These are phyloP conservation scores for Ophiostoma novo-ulmi DNA, from an alignment of 2,329 filamentous ascomycete species.

Conservation along the genomic window DNA sequence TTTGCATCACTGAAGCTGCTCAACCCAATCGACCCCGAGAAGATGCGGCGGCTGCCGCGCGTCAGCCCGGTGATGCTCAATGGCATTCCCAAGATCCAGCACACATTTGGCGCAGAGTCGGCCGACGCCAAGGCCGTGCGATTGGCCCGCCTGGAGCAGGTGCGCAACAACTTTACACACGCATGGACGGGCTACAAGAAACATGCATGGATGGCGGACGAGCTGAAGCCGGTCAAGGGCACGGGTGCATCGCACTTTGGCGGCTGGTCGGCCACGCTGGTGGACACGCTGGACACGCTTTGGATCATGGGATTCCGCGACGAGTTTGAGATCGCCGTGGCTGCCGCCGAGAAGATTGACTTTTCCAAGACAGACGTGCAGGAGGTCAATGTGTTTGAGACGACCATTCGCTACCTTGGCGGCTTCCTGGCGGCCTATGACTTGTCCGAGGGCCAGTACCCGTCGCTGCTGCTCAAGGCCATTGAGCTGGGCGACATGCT, in stretches of 20 bases:
- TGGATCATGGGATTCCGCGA: slow-evolving; percentile 66
- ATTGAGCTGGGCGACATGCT: slow-evolving; percentile 51
- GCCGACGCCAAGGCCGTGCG: slow-evolving; percentile 34
- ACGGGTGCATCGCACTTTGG: slow-evolving; percentile 43
- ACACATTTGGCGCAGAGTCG: slow-evolving; percentile 38
- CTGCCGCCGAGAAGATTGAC: slow-evolving; percentile 54
- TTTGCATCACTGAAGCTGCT: slow-evolving; percentile 25
- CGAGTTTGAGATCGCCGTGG: slow-evolving; percentile 61
- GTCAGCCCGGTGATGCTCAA: slow-evolving; percentile 17
- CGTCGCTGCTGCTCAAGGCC: slow-evolving; percentile 44
- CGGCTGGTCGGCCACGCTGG: slow-evolving; percentile 62
- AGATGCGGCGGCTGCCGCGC: slow-evolving; percentile 22
- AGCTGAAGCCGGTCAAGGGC: slow-evolving; percentile 54
- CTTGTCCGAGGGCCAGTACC: slow-evolving; percentile 44
- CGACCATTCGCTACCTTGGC: slow-evolving; percentile 65
- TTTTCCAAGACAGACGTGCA: slow-evolving; percentile 39
- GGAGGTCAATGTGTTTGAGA: slow-evolving; percentile 54
- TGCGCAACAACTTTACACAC: slow-evolving; percentile 49
- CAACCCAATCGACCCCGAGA: slow-evolving; percentile 24
- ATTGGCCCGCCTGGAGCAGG: slow-evolving; percentile 39
- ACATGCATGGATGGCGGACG: slow-evolving; percentile 60
- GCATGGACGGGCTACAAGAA: slow-evolving; percentile 58
- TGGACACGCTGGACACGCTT: slow-evolving; percentile 63
- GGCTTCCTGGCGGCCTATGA: slow-evolving; percentile 65
- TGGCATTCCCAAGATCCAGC: slow-evolving; percentile 37